Percentiles rank a stretch among this genome's conserved stretches.
Evolutionary conservation across 768 basidiomycete species (phyloP).

Genomic region (Paxillus ammoniavirescens): DNA sequence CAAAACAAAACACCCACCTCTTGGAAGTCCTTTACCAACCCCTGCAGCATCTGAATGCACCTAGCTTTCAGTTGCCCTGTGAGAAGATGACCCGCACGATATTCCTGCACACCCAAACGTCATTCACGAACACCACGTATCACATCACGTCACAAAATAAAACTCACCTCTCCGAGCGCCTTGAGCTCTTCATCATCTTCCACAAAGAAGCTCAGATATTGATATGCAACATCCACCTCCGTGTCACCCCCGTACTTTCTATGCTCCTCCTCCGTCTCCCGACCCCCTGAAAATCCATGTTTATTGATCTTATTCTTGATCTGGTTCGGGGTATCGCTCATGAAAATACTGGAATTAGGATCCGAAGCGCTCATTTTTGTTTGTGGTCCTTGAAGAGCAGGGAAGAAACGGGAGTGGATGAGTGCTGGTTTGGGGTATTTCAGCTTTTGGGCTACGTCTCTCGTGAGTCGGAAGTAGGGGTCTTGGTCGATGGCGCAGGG

Average conservation of each 20-base stretch:
- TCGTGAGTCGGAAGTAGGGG: slow-evolving; percentile 95
- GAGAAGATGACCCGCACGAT: slow-evolving; percentile 81
- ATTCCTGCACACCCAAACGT: slow-evolving; percentile 58
- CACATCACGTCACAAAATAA: not conserved
- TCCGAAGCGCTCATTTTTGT: slow-evolving; percentile 99
- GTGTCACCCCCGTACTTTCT: slow-evolving; percentile 83
- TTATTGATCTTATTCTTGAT: slow-evolving; percentile 98
- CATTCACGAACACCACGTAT: not conserved
- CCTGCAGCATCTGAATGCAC: slow-evolving; percentile 81
- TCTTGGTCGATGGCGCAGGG: slow-evolving; percentile 99
- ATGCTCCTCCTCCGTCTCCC: slow-evolving; percentile 96
- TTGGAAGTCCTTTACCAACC: slow-evolving; percentile 86
- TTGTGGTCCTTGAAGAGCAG: slow-evolving; percentile 95
- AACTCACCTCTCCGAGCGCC: slow-evolving; percentile 64
- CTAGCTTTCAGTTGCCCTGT: slow-evolving; percentile 90
- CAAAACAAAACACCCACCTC: slow-evolving; percentile 43
- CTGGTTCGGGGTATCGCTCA: slow-evolving; percentile 89
- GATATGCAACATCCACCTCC: slow-evolving; percentile 94
- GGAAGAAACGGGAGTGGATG: slow-evolving; percentile 96
- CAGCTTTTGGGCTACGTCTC: slow-evolving; percentile 90
- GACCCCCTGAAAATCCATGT: slow-evolving; percentile 95
- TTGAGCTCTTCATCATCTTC: slow-evolving; percentile 91
- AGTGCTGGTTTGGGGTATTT: slow-evolving; percentile 95
- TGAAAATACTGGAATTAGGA: slow-evolving; percentile 89
- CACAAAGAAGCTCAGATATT: slow-evolving; percentile 93